Evolutionary conservation across 2,329 filamentous ascomycete species (phyloP).

Genomic region (Coniella lustricola): DNA sequence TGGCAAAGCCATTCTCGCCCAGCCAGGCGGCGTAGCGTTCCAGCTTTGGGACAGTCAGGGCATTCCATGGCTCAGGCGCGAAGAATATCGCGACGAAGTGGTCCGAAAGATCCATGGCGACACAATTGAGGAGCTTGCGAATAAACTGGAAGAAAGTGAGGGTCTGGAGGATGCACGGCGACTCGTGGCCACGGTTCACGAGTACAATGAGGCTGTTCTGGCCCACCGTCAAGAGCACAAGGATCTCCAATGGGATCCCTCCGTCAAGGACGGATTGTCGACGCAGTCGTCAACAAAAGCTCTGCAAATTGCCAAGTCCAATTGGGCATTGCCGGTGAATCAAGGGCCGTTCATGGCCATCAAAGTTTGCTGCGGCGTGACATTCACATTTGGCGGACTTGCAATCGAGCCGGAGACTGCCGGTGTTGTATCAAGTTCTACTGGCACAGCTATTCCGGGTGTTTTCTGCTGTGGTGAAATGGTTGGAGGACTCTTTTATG

Average conservation of each 20-base stretch:
- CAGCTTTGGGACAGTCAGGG: slow-evolving; percentile 56
- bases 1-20: slow-evolving; percentile 52
- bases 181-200: slow-evolving; percentile 45
- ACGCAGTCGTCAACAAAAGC: slow-evolving; percentile 42
- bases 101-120: slow-evolving; percentile 44
- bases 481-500: slow-evolving; percentile 57
- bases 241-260: slow-evolving; percentile 46
- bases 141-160: slow-evolving; percentile 32
- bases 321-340: slow-evolving; percentile 56
- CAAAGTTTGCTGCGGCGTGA: slow-evolving; percentile 58
- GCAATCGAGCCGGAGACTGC: slow-evolving; percentile 48
- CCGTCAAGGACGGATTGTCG: slow-evolving; percentile 53
- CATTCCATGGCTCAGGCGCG: slow-evolving; percentile 45
- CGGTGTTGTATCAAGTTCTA: slow-evolving; percentile 40
- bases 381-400: slow-evolving; percentile 62
- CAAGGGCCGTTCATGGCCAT: slow-evolving; percentile 55
- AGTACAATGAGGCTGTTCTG: slow-evolving; percentile 53
- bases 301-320: slow-evolving; percentile 51
- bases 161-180: slow-evolving; percentile 38
- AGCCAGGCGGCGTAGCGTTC: slow-evolving; percentile 52
- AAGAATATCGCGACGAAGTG: slow-evolving; percentile 56
- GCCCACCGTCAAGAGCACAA: slow-evolving; percentile 38
- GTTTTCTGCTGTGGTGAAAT: slow-evolving; percentile 59
- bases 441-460: slow-evolving; percentile 40
- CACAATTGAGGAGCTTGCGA: slow-evolving; percentile 49